Percentiles rank a stretch among this genome's conserved stretches.
phyloP scores from a whole-genome alignment of 345 rosid species.

The Leavenworthia alabamica region DNA sequence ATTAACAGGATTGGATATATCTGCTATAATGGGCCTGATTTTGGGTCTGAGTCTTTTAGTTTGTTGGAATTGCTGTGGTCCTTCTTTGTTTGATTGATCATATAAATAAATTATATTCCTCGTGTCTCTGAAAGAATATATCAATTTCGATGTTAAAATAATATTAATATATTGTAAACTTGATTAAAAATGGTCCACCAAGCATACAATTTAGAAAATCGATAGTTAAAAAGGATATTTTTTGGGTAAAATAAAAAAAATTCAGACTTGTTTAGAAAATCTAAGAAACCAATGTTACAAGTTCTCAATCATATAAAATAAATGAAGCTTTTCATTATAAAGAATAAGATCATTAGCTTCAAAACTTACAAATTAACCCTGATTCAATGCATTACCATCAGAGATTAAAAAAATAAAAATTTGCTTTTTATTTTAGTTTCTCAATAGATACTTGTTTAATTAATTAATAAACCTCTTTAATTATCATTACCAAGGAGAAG shows the following conservation, averaged over 20 bases:
- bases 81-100: background rate
- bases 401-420: too few relatives aligned
- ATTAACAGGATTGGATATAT: background rate
- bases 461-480: background rate
- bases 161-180: background rate
- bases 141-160: constrained; percentile 14
- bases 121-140: constrained; percentile 15
- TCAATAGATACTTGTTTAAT: background rate
- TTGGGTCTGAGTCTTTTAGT: background rate
- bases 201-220: constrained; percentile 15
- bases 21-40: background rate
- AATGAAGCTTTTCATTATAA: background rate
- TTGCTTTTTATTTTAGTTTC: too few relatives aligned
- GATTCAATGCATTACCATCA: background rate
- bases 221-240: constrained; percentile 14
- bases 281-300: background rate
- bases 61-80: background rate
- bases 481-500: constrained; percentile 24
- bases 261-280: background rate
- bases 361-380: background rate
- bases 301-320: background rate
- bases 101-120: too few relatives aligned
- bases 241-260: background rate
- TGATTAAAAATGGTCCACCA: constrained; percentile 3
- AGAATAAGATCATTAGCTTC: background rate